Evolutionary conservation across 495 filamentous ascomycete genomes (phyloP).

Genomic region (Haplographium delicatum): DNA sequence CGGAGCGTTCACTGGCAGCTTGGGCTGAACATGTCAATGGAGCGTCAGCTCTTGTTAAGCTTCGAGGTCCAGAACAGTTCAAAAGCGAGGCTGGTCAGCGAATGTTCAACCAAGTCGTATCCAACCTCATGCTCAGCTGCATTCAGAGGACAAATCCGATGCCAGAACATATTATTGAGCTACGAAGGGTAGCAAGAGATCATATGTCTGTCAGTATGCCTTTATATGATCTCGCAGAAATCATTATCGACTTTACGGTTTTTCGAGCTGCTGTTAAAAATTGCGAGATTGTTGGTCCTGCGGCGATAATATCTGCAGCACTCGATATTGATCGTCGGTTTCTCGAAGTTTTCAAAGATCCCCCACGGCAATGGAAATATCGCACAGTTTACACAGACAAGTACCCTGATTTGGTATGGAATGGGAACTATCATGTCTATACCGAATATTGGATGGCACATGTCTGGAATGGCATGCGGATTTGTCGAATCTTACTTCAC

Average conservation of each 20-base stretch:
- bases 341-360: slow-evolving; percentile 34
- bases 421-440: slow-evolving; percentile 57
- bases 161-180: slow-evolving; percentile 31
- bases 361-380: slow-evolving; percentile 37
- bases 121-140: slow-evolving; percentile 38
- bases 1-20: slow-evolving; percentile 38
- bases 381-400: slow-evolving; percentile 29
- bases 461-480: slow-evolving; percentile 61
- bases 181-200: slow-evolving; percentile 31
- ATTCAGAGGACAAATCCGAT: slow-evolving; percentile 33
- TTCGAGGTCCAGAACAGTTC: slow-evolving; percentile 54
- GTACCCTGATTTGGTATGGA: slow-evolving; percentile 39
- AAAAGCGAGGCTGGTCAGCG: slow-evolving; percentile 46
- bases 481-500: slow-evolving; percentile 51
- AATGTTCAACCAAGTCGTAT: slow-evolving; percentile 54
- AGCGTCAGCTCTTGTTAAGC: slow-evolving; percentile 48
- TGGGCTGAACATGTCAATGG: slow-evolving; percentile 59
- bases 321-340: slow-evolving; percentile 48
- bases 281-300: slow-evolving; percentile 32
- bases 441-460: slow-evolving; percentile 49
- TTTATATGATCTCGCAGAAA: slow-evolving; percentile 25
- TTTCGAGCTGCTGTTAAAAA: slow-evolving; percentile 41
- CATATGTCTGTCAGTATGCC: slow-evolving; percentile 24
- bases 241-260: slow-evolving; percentile 39
- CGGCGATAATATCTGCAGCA: slow-evolving; percentile 40